Evolutionary conservation across 2,329 filamentous ascomycete species (phyloP).

Genomic region (Venturia oleaginea): DNA sequence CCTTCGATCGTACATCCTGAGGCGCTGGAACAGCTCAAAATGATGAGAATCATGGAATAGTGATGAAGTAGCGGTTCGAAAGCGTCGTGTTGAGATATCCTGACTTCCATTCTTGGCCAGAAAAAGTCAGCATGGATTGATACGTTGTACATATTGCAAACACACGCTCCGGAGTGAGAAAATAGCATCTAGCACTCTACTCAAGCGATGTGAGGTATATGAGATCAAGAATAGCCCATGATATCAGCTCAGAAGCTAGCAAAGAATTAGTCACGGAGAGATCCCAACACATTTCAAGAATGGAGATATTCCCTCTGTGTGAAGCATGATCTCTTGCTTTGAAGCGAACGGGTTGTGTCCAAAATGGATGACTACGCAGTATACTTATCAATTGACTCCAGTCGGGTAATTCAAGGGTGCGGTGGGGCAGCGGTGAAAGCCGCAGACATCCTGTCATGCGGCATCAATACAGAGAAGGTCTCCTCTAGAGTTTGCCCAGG

Average conservation of each 20-base stretch:
- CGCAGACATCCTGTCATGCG: background rate
- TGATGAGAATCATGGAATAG: background rate
- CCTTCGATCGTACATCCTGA: background rate
- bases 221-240: no score
- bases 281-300: background rate
- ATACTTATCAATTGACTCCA: background rate
- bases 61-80: background rate
- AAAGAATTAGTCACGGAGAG: background rate
- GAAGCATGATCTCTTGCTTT: background rate
- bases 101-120: background rate
- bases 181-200: background rate
- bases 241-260: background rate
- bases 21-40: background rate
- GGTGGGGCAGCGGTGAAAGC: background rate
- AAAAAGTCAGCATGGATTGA: background rate
- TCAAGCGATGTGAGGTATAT: background rate
- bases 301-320: background rate
- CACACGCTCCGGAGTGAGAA: background rate
- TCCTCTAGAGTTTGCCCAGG: background rate
- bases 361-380: background rate
- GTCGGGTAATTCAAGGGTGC: background rate
- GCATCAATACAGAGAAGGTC: background rate
- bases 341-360: background rate
- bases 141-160: background rate
- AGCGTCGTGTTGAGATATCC: background rate